Base-by-base conservation (phyloP, 1,284 basidiomycete genomes). In the Ceratobasidium sp. region DNA sequence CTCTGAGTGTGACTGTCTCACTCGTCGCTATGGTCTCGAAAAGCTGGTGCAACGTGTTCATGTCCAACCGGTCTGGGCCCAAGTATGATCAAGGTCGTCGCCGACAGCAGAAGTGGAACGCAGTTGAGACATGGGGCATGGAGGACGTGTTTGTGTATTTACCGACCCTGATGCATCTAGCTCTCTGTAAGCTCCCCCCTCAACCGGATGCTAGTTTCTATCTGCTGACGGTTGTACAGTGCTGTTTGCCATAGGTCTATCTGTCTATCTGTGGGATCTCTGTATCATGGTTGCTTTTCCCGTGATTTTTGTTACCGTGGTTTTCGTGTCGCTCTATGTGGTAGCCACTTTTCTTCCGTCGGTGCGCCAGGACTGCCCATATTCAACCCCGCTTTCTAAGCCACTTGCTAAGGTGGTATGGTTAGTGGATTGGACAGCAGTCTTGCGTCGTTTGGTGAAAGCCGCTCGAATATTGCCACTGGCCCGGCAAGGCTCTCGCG, bases 21-120 rank as follows among this genome's bases (percentile, higher is more conserved):
- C 57, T 73, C 1, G 26, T 73, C 1, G 44, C 69, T 26, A 73
- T 73, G 57, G 40, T 73, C 3, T 54, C 69, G 20, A 73, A 73
- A 50, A 57, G 62, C 17, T 73, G 69, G 69, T 64, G 59, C 46
- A 52, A 74, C 61, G 33, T 20, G 28, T 62, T 71, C 23, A 71
- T 71, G 61, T 54, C 42, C 12, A 38, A 38, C 1, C 69, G 69
- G 6, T n/a, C 46, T 17, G 69, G 69, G 6, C 44, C 3, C 7
- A 57, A 28, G 6, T 48, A 57, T 13, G 46, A 48, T 0, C 69
- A 71, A 28, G 68, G 40, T 2, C 50, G 56, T 2, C 13, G 23
- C 17, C 54, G 68, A 3, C 68, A 71, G 68, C 4, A 71, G 44
- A 38, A 40, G 69, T 71, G 42, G 54, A 26, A 71, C 23, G 69